A percentile compares a stretch with the other conserved stretches of the same genome.
Evolutionary conservation across 2,329 filamentous ascomycete species (phyloP).

Genomic region (Ramularia endophylla): DNA sequence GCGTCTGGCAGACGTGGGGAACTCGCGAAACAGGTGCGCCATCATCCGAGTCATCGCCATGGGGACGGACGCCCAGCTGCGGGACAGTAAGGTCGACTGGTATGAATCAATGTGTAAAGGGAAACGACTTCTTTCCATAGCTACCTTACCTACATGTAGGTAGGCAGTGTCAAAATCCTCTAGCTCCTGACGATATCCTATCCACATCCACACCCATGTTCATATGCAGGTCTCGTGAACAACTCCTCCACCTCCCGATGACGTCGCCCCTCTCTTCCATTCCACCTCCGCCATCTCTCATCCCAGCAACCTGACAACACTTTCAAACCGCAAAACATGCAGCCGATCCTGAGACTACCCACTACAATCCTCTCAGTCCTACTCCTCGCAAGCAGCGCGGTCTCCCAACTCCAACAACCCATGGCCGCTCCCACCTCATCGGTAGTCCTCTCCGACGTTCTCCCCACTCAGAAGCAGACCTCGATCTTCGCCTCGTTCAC

Average conservation of each 20-base stretch:
- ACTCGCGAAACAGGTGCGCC: neutral
- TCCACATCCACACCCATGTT: too few relatives aligned
- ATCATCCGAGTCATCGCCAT: neutral
- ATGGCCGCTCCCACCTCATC: slow-evolving; percentile 14
- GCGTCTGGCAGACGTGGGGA: slow-evolving; percentile 1
- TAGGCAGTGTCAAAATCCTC: too few relatives aligned
- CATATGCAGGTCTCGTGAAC: too few relatives aligned
- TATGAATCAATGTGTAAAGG: too few relatives aligned
- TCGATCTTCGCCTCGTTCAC: slow-evolving; percentile 80
- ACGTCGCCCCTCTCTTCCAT: too few relatives aligned
- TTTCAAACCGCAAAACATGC: neutral
- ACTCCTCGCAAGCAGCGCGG: neutral
- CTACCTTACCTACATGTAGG: too few relatives aligned
- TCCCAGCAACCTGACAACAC: too few relatives aligned
- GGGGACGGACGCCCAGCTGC: slow-evolving; percentile 1
- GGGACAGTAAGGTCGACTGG: too few relatives aligned
- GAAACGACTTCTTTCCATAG: too few relatives aligned
- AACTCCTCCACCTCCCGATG: too few relatives aligned
- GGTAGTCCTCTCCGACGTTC: slow-evolving; percentile 76
- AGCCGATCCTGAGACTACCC: neutral
- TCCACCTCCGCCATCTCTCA: too few relatives aligned
- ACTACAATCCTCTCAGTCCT: slow-evolving; percentile 1
- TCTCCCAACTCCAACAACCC: slow-evolving; percentile 8
- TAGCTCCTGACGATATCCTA: too few relatives aligned
- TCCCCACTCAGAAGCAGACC: slow-evolving; percentile 70